Evolutionary conservation across 768 basidiomycete species (phyloP).

Genomic region (Myochromella boudieri): DNA sequence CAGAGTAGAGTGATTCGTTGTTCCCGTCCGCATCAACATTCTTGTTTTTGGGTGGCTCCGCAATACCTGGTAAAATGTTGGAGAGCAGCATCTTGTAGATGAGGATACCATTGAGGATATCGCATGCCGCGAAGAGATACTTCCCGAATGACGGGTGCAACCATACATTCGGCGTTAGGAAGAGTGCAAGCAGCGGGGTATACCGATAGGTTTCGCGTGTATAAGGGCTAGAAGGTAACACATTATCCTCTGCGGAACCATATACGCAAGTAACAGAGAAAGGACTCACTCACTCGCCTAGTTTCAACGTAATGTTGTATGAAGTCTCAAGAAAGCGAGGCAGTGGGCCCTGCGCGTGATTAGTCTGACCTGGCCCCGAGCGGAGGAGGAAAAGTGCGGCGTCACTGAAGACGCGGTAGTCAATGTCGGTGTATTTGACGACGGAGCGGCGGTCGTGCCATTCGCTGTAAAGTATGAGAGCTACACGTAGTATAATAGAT

Average conservation of each 20-base stretch:
- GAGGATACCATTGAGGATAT: conserved; percentile 75
- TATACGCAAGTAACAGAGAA: conserved; percentile 2
- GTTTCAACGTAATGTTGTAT: conserved; percentile 28
- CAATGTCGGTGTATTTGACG: conserved; percentile 97
- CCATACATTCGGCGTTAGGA: conserved; percentile 79
- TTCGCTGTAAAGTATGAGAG: conserved; percentile 81
- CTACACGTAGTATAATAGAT: conserved; percentile 61
- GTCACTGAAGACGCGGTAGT: conserved; percentile 94
- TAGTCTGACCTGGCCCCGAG: conserved; percentile 41
- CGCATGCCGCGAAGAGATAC: conserved; percentile 81
- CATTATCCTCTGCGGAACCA: conserved; percentile 10
- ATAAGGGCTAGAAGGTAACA: conserved; percentile 69
- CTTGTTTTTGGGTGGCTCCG: conserved; percentile 2
- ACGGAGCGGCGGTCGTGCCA: conserved; percentile 83
- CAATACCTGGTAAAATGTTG: conserved; percentile 38
- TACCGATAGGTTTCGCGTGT: conserved; percentile 92
- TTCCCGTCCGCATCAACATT: background rate
- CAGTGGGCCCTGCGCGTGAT: conserved; percentile 55
- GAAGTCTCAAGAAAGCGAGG: conserved; percentile 36
- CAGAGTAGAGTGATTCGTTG: conserved; percentile 2
- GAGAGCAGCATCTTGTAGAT: conserved; percentile 63
- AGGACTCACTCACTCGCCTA: conserved; percentile 73
- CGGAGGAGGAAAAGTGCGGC: conserved; percentile 71
- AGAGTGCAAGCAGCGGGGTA: conserved; percentile 85
- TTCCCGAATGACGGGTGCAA: conserved; percentile 90